Base-by-base conservation (phyloP, 1,284 basidiomycete genomes). In the Cryptococcus depauperatus region DNA sequence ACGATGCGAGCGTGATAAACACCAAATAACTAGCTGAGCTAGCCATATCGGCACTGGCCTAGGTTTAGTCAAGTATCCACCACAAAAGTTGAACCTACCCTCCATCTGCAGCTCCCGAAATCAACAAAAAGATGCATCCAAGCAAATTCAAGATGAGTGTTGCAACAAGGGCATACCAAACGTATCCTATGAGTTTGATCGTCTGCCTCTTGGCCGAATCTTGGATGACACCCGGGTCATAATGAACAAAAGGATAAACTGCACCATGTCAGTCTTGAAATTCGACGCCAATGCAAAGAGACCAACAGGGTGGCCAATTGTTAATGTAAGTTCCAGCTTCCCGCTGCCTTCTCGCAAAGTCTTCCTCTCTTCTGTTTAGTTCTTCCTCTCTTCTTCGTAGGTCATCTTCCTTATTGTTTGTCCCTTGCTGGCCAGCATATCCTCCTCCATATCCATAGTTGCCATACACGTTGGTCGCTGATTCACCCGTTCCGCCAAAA, bases 171-270 rank as follows among this genome's bases (percentile, higher is more conserved):
- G 85, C 79, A 33, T 90, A 80, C 88, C 89, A 92, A 58, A 90
- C 77, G 59, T 84, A 81, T 68, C 87, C 93, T 48, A 98, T 70
- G 38, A 88, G 82, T 56, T 95, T 83, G 57, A 91, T 78, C 4
- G 80, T 77, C 53, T 81, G 82, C 19, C 82, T 80, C 53, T 85
- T 80, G 5, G 90, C 84, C 43, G 97, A 92, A 22, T 52, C 50
- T 5, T 46, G 42, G 66, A 97, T 89, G 50, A 85, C 83, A 49
- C 76, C 68, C 59, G 97, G 92, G 48, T 87, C 84, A 71, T 97
- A 93, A 73, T 83, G 95, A 64, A 97, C 83, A 58, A 98, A 74
- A 18, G 92, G 93, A 64, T 83, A 91, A 77, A 92, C 87, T 90
- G 69, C 0, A 29, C 11, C n/a, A n/a, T n/a, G n/a, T n/a, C n/a